Evolutionary conservation across 106 monocot species (phyloP), one percentile per base, ranked within the genome.

Genomic region (Narthecium ossifragum): DNA sequence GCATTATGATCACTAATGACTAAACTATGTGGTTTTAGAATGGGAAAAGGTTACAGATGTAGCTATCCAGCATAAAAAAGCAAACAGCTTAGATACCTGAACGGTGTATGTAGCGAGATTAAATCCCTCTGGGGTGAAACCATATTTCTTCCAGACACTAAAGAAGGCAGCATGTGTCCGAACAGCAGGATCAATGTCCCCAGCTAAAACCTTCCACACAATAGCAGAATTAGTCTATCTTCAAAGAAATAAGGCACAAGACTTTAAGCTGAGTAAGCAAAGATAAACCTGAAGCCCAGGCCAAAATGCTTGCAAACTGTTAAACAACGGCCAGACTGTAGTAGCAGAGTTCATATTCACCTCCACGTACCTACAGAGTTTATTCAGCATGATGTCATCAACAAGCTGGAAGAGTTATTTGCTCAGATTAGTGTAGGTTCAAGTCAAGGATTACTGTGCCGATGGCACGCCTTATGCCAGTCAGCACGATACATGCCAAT

Each of bases 291-390:
- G 94, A 81, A 96, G 94, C 3, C 94, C 94, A 26, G 94, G 94
- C 94, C 94, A 96, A 65, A 96, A 96, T 55, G 94, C 94, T 61
- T 96, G 94, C 51, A 96, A 65, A 73, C 94, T 96, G 52, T 96
- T 96, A 51, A 96, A 96, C 30, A 96, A 64, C 49, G 94, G 94
- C 94, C 94, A 96, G 28, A 96, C 94, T 36, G 84, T 96, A 24
- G 75, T 73, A 63, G 86, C 94, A 56, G 94, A 90, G 51, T 90
- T 81, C 94, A 96, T 96, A 70, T 96, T 96, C 33, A 96, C 94
- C 77, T 96, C 94, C 26, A 96, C 90, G 61, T 96, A 96, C 94
- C 94, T 96, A 43, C 40, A 64, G 0, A 28, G 1, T 33, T 56
- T 28, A n/a, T n/a, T n/a, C n/a, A n/a, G n/a, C n/a, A n/a, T n/a